A percentile compares a stretch with the other conserved stretches of the same genome.
phyloP scores from a whole-genome alignment of 345 rosid genomes.

The Brassica incana region DNA sequence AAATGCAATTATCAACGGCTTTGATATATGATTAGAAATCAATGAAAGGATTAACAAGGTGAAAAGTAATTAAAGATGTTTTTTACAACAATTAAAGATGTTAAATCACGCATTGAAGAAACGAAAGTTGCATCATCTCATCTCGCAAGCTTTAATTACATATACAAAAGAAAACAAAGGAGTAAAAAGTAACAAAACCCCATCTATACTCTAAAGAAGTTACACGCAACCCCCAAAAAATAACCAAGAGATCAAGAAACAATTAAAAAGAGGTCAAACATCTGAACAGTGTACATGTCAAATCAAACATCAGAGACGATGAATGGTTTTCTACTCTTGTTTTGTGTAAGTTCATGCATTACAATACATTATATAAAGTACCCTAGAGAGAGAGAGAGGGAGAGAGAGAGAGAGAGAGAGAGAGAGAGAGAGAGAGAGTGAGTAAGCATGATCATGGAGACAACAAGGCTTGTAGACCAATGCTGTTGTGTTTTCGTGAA shows the following conservation, averaged over 20 bases:
- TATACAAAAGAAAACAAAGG: not conserved
- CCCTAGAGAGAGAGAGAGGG: not conserved
- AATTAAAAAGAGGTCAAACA: constrained; percentile 28
- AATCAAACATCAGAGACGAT: constrained; percentile 23
- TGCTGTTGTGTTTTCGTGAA: constrained; percentile 83
- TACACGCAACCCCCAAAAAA: constrained; percentile 26
- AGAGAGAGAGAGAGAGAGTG: not conserved
- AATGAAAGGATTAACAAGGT: not conserved
- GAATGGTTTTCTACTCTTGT: constrained; percentile 2
- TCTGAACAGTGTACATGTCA: constrained; percentile 27
- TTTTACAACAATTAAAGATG: not conserved
- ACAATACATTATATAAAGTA: not conserved
- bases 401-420: not conserved
- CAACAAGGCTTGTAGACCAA: constrained; percentile 57
- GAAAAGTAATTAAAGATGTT: no score
- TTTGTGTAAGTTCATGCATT: constrained; percentile 6
- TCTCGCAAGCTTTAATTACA: constrained; percentile 18
- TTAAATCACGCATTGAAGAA: not conserved
- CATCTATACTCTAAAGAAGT: constrained; percentile 23
- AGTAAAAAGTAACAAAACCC: constrained; percentile 10
- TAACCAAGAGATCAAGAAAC: constrained; percentile 20
- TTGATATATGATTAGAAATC: not conserved
- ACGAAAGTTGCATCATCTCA: constrained; percentile 16
- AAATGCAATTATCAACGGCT: not conserved
- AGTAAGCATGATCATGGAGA: constrained; percentile 54